Conservation (phyloP, 1,284 basidiomycete genomes). For the Marasmius sp. region DNA sequence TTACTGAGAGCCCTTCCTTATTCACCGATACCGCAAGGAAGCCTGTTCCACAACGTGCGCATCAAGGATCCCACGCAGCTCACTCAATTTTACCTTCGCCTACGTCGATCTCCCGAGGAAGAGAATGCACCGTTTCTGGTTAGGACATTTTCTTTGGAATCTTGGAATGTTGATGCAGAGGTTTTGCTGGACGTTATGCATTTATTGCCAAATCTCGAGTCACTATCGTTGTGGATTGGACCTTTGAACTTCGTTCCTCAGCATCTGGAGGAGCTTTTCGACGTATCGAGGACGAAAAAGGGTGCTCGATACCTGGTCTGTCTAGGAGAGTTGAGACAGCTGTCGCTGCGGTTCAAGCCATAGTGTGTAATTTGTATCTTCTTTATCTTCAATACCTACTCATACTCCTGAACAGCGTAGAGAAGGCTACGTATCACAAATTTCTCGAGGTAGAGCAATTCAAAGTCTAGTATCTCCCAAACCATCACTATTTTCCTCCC, state of each 20-base stretch:
- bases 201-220: slow-evolving; percentile 46
- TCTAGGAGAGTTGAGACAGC: slow-evolving; percentile 31
- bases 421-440: slow-evolving; percentile 65
- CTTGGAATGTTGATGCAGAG: slow-evolving; percentile 65
- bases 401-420: slow-evolving; percentile 44
- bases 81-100: slow-evolving; percentile 44
- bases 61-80: slow-evolving; percentile 45
- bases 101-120: slow-evolving; percentile 30
- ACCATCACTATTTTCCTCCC: not conserved
- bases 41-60: slow-evolving; percentile 51
- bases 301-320: slow-evolving; percentile 11
- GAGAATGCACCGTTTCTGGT: slow-evolving; percentile 34
- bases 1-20: slow-evolving; percentile 54
- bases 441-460: slow-evolving; percentile 53
- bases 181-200: slow-evolving; percentile 56
- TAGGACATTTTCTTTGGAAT: slow-evolving; percentile 46
- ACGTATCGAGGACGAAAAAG: slow-evolving; percentile 28
- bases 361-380: slow-evolving; percentile 49
- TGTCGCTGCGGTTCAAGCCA: slow-evolving; percentile 64
- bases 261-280: slow-evolving; percentile 60
- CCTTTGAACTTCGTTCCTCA: slow-evolving; percentile 65
- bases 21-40: slow-evolving; percentile 48
- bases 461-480: not conserved
- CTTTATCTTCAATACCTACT: slow-evolving; percentile 1
- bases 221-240: slow-evolving; percentile 57